A percentile compares a stretch with the other conserved stretches of the same genome.
Conservation (phyloP, 805 yeast species). For the Yamadazyma nakazawae region DNA sequence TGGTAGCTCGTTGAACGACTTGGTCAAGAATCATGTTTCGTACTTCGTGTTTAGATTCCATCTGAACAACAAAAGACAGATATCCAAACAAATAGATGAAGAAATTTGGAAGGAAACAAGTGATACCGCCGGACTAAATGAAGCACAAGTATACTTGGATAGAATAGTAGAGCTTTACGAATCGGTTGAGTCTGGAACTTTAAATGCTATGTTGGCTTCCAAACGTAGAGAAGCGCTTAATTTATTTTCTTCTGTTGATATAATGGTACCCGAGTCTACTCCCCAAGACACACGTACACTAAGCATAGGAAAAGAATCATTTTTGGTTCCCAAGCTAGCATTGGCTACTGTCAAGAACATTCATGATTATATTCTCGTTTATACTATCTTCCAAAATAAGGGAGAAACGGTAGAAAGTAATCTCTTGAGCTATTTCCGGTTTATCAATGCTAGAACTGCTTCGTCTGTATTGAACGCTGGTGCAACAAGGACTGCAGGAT, state of each 20-base stretch:
- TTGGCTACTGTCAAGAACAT: conserved; percentile 26
- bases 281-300: conserved; percentile 3
- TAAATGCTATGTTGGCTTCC: conserved; percentile 22
- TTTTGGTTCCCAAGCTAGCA: conserved; percentile 29
- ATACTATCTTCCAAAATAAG: conserved; percentile 52
- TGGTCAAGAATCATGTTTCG: conserved; percentile 62
- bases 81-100: conserved; percentile 51
- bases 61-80: conserved; percentile 42
- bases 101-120: conserved; percentile 81
- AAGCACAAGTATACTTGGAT: conserved; percentile 23
- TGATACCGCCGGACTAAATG: conserved; percentile 37
- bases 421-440: conserved; percentile 40
- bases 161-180: conserved; percentile 23
- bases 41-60: conserved; percentile 58
- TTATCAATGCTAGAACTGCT: conserved; percentile 52
- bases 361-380: conserved; percentile 54
- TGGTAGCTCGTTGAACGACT: conserved; percentile 53
- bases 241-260: conserved; percentile 16
- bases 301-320: conserved; percentile 19
- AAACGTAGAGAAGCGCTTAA: conserved; percentile 27
- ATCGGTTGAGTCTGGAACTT: conserved; percentile 18
- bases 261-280: neutral
- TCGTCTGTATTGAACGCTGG: conserved; percentile 70
- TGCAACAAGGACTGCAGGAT: conserved; percentile 70
- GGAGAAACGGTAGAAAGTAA: conserved; percentile 40